Evolutionary conservation across 257 asterid genomes (phyloP), one percentile per base, ranked within the genome.

Genomic region (Penstemon barbatus): DNA sequence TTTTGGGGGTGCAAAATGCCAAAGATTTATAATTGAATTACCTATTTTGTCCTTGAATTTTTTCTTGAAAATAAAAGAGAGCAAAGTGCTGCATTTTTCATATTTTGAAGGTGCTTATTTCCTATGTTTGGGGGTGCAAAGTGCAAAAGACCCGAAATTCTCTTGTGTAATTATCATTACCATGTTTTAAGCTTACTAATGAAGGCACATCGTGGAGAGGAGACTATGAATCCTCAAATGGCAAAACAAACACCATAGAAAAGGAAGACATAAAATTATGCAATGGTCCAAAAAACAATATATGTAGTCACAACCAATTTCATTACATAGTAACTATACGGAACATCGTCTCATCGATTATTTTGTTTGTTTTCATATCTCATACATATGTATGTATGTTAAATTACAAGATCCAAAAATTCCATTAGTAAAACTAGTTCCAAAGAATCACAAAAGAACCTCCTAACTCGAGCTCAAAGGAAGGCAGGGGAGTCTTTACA

Each of bases 361-460:
- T 1, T 25, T 25, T 25, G 43, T 44, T 77, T 71, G 71, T 75
- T 78, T 36, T 68, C 66, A 39, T 39, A 6, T 71, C 60, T 65
- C 53, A 62, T 59, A 81, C 58, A 61, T 64, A 18, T 18, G 36
- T 67, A 40, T 59, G 11, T 51, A 53, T 25, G 2, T 25, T 69
- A 76, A 61, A 65, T 25, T 58, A 13, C 72, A 74, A 10, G 40
- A 69, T 72, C 73, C 52, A 68, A 79, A 78, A 76, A 78, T 62
- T 55, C 71, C 86, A 46, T 73, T 56, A 41, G 61, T 33, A 46
- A 48, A 60, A 42, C 65, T 70, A 37, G 68, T 38, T 37, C 41
- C 3, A 82, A 82, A 81, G 81, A 78, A 78, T 78, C 42, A n/a
- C 37, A 68, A 39, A 65, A 63, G 8, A 56, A 19, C 12, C 4